Conservation (phyloP, 2,329 filamentous ascomycete genomes). For the Mycocentrospora acerina region DNA sequence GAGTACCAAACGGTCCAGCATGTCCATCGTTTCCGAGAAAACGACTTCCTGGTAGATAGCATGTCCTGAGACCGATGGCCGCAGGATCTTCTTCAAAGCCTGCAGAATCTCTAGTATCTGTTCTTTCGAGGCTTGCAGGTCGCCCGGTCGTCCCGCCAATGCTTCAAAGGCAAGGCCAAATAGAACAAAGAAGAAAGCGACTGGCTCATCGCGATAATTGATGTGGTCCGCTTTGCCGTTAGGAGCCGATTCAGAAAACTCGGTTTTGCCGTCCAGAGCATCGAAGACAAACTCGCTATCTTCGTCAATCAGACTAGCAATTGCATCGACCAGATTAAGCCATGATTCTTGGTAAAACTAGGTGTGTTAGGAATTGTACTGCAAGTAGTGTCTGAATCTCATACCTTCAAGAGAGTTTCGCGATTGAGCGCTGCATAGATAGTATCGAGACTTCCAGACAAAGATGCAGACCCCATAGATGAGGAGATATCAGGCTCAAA, state of each 20-base stretch:
- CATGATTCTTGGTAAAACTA: slow-evolving; percentile 95
- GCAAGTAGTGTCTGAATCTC: not conserved
- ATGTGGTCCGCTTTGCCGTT: slow-evolving; percentile 70
- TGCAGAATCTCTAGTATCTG: slow-evolving; percentile 86
- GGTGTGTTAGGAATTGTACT: slow-evolving; percentile 7
- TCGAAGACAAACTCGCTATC: slow-evolving; percentile 98
- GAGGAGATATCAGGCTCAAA: slow-evolving; percentile 98
- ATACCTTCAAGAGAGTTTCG: slow-evolving; percentile 78
- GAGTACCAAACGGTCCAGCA: slow-evolving; percentile 86
- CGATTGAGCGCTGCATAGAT: slow-evolving; percentile 94
- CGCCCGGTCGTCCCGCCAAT: slow-evolving; percentile 76
- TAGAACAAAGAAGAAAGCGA: slow-evolving; percentile 97
- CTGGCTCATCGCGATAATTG: slow-evolving; percentile 96
- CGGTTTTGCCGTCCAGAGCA: slow-evolving; percentile 80
- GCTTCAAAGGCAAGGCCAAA: slow-evolving; percentile 97
- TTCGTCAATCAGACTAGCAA: slow-evolving; percentile 94
- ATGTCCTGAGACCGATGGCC: slow-evolving; percentile 91
- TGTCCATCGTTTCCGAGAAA: slow-evolving; percentile 95
- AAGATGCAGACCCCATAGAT: slow-evolving; percentile 75
- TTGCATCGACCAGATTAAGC: slow-evolving; percentile 95
- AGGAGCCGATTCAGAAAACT: slow-evolving; percentile 35
- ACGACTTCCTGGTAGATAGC: slow-evolving; percentile 95
- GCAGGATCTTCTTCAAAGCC: slow-evolving; percentile 90
- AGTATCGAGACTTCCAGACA: slow-evolving; percentile 84
- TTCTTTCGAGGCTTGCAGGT: slow-evolving; percentile 69